Base-by-base conservation (phyloP, 345 rosid species). In the Rhizophora mangle region DNA sequence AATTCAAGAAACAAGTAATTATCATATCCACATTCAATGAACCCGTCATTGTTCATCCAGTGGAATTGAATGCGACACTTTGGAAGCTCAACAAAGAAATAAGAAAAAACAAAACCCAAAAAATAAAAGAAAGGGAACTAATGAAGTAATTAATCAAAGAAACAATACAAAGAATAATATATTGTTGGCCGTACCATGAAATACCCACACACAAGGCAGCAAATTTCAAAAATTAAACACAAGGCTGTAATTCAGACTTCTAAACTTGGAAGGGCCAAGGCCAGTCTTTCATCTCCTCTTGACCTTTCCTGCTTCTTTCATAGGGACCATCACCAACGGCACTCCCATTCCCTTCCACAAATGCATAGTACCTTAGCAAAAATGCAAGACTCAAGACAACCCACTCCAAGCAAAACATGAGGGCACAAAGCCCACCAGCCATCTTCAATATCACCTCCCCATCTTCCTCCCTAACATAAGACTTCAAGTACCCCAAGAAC, bases 401-500 rank as follows among this genome's bases (percentile, higher is more conserved):
- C 99, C 99, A 92, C 80, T 88, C 93, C 66, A 92, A 65, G 78
- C 85, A 83, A 69, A 95, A 95, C 7, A 92, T 90, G 77, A 85
- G 27, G 73, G 75, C 70, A 43, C 92, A 82, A 11, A 95, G 79
- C 56, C 92, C 97, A n/a, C 99, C 98, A 20, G 85, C 90, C 67
- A 95, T 55, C 76, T 83, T 95, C 80, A 95, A 63, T 11, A 95
- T 95, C 79, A 88, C 73, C 13, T 80, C 83, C 0, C 83, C 99
- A 59, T 95, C 98, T 63, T 89, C 96, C 62, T 92, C 94, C 67
- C 91, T 80, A 4, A 92, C 99, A 64, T 95, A 92, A 15, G 98
- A 86, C 76, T 87, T 88, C 78, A 95, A 78, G 64, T 84, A 74
- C 36, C 80, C 85, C 0, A 95, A 83, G 69, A 95, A 90, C 52